Base-by-base conservation (phyloP, 2,329 filamentous ascomycete species). In the Talaromyces sp. region DNA sequence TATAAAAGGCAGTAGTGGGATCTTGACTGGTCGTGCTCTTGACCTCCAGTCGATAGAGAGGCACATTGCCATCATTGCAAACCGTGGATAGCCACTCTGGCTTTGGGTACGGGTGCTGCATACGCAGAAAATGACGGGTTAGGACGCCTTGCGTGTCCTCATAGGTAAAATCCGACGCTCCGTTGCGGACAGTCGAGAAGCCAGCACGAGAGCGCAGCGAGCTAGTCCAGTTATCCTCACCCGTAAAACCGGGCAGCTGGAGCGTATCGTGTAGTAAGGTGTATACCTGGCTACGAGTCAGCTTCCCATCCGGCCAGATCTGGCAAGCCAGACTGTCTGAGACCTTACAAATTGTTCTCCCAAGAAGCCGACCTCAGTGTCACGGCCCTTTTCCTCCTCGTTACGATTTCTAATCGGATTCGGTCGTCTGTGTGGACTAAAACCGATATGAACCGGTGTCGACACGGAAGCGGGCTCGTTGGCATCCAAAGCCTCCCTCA, bases 141-240 rank as follows among this genome's bases (percentile, higher is more conserved):
- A 41, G 39, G 39, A 8, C 39, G 16, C 39, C 39, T 16, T 41
- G 39, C 39, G 6, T 41, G n/a, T 41, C 39, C 39, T 41, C 5
- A 41, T 41, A 62, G 60, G 61, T 63, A 63, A 63, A 63, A 57
- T 63, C 61, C 16, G 61, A 63, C 50, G 49, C 61, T 63, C 49
- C 61, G 39, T 37, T 14, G 61, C 50, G 33, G 41, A 57, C 49
- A 27, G 61, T 27, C 31, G 61, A 63, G 61, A 63, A 63, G 22
- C 61, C 61, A 56, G 61, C 61, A 47, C 61, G 61, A 63, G 61
- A 63, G 14, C 61, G 61, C 27, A 63, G 50, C 47, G 50, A 63
- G 61, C 61, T 63, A 24, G 61, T 63, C 61, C 61, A 63, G 24
- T 63, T 63, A 22, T 45, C 61, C 24, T 63, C 50, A 24, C 61